Evolutionary conservation across 192 early-diverging fungal genomes (phyloP).

Genomic region (Entomortierella beljakovae): DNA sequence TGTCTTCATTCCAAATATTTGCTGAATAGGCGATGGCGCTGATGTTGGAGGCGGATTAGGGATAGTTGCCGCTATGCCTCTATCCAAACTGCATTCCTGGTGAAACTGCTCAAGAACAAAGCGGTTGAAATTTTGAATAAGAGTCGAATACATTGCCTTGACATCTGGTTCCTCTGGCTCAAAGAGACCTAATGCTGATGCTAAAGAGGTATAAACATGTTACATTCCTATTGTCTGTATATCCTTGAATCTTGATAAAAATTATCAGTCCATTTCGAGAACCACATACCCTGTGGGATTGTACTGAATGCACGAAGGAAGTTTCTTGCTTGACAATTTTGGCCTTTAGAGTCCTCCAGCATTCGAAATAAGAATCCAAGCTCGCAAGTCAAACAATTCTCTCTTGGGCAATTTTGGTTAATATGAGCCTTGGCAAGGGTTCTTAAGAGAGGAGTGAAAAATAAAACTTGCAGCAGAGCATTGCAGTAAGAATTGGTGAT

Average conservation of each 20-base stretch:
- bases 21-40: slow-evolving; percentile 68
- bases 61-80: slow-evolving; percentile 39
- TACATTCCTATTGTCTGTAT: background rate
- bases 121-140: slow-evolving; percentile 91
- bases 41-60: slow-evolving; percentile 11
- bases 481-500: slow-evolving; percentile 93
- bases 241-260: too few relatives aligned
- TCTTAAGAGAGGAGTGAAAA: slow-evolving; percentile 73
- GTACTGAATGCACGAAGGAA: slow-evolving; percentile 88
- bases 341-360: slow-evolving; percentile 90
- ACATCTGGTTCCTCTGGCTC: slow-evolving; percentile 81
- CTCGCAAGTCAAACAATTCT: slow-evolving; percentile 91
- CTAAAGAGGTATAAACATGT: slow-evolving; percentile 40
- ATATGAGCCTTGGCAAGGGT: slow-evolving; percentile 82
- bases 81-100: slow-evolving; percentile 70
- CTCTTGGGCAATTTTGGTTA: slow-evolving; percentile 69
- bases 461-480: slow-evolving; percentile 88
- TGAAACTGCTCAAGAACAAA: slow-evolving; percentile 94
- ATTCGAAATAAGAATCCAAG: slow-evolving; percentile 93
- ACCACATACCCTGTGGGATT: slow-evolving; percentile 78
- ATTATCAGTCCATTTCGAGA: background rate
- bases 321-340: slow-evolving; percentile 95
- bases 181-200: slow-evolving; percentile 86
- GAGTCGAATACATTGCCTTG: slow-evolving; percentile 69
- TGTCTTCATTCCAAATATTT: slow-evolving; percentile 76